Base-by-base conservation (phyloP, 768 basidiomycete genomes). In the Lactarius tabidus region DNA sequence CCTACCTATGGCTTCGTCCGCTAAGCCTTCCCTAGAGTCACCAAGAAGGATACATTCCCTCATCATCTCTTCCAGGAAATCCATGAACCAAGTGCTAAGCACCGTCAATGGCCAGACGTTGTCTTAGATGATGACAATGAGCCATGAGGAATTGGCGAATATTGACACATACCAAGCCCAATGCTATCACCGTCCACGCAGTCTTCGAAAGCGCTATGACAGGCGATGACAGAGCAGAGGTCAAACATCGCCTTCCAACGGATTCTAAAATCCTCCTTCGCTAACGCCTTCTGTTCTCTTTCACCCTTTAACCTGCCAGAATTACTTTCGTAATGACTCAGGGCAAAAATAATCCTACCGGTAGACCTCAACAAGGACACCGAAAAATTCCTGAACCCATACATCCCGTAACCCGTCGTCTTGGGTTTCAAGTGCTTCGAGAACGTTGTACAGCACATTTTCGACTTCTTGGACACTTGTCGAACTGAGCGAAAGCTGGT, bases 51-150 rank as follows among this genome's bases (percentile, higher is more conserved):
- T 72, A 39, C 80, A 82, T 64, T 80, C 81, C 60, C 84, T 88
- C 74, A 91, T 72, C 6, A 93, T 72, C 59, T 76, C 81, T 72
- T 89, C 88, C 23, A 85, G 67, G 68, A 90, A 85, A 38, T 75
- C 75, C 31, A 90, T 76, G 52, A 84, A 72, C 89, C 89, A 93
- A 9, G 75, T 77, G 1, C 81, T 83, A 54, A 91, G 70, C 10
- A 81, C 82, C 54, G 86, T 82, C 17, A 92, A 79, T 67, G 88
- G 86, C 91, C 91, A 92, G 31, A 85, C 80, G 39, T 87, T 84
- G 60, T 85, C 90, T 93, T 28, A 63, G 33, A 60, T 33, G 58
- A 64, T 51, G 20, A n/a, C n/a, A n/a, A 55, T 71, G 66, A 62
- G 52, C 55, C 23, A 57, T 4, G 23, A 41, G 2, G n/a, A 28